phyloP scores from a whole-genome alignment of 179 eudicot species.

The Silene noctiflora region DNA sequence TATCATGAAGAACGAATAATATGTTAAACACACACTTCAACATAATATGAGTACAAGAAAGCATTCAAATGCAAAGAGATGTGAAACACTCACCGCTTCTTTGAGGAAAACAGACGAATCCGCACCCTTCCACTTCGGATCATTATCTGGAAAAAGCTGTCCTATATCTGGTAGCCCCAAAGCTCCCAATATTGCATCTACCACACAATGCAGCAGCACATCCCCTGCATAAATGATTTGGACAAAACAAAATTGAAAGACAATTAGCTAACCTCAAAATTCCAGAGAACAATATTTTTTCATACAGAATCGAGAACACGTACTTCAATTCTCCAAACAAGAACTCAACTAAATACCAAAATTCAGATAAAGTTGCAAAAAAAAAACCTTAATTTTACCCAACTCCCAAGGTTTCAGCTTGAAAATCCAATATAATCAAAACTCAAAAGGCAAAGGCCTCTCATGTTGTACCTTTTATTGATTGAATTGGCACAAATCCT shows the following conservation, averaged over 20 bases:
- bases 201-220: conserved; percentile 95
- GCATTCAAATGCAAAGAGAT: not conserved
- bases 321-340: not conserved
- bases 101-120: conserved; percentile 80
- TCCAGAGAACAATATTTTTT: not conserved
- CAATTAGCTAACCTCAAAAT: conserved; percentile 15
- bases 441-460: too few relatives aligned
- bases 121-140: conserved; percentile 99
- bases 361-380: too few relatives aligned
- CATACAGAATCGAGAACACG: conserved; percentile 4
- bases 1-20: not conserved
- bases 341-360: not conserved
- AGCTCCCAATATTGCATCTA: conserved; percentile 97
- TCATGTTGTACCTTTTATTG: too few relatives aligned
- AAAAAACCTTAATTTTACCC: too few relatives aligned
- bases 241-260: not conserved
- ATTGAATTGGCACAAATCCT: too few relatives aligned
- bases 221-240: conserved; percentile 48
- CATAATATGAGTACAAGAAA: not conserved
- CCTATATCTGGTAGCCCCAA: conserved; percentile 96
- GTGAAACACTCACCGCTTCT: conserved; percentile 73
- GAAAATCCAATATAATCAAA: too few relatives aligned
- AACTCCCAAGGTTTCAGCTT: too few relatives aligned
- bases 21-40: conserved; percentile 7
- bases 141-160: conserved; percentile 87